phyloP scores from a whole-genome alignment of 495 filamentous ascomycete genomes.

The Xylaria palmicola region DNA sequence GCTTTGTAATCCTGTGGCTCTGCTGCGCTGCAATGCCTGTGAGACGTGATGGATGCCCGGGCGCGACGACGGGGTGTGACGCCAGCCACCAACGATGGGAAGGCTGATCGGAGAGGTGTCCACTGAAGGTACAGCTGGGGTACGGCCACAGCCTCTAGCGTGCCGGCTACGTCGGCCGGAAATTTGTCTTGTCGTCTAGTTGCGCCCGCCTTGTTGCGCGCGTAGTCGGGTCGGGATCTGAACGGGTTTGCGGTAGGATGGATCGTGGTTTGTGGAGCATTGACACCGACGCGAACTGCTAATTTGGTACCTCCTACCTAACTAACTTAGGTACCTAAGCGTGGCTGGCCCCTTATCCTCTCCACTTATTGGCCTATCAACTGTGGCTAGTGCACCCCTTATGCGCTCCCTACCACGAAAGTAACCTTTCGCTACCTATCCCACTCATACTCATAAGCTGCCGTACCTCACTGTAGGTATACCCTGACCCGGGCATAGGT shows the following conservation, averaged over 20 bases:
- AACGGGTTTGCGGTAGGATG: slow-evolving; percentile 1
- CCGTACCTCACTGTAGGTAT: too few relatives aligned
- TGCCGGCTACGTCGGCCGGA: slow-evolving; percentile 9
- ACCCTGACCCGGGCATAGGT: too few relatives aligned
- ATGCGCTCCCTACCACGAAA: too few relatives aligned
- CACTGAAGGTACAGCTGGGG: slow-evolving; percentile 1
- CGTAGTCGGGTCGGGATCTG: background rate
- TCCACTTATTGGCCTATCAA: background rate
- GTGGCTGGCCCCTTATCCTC: too few relatives aligned
- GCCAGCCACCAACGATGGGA: slow-evolving; percentile 11
- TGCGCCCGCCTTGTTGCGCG: slow-evolving; percentile 6
- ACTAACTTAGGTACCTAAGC: too few relatives aligned
- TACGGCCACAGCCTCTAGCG: slow-evolving; percentile 11
- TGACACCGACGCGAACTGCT: too few relatives aligned
- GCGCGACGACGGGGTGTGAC: slow-evolving; percentile 13
- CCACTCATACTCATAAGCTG: too few relatives aligned
- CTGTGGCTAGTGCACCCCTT: background rate
- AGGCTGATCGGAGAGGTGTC: slow-evolving; percentile 1
- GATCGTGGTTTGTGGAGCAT: slow-evolving; percentile 10
- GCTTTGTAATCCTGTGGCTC: background rate
- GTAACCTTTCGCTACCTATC: too few relatives aligned
- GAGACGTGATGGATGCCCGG: slow-evolving; percentile 20
- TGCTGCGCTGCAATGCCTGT: slow-evolving; percentile 15
- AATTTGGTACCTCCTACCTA: too few relatives aligned
- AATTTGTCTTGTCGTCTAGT: slow-evolving; percentile 9